phyloP scores from a whole-genome alignment of 2,329 filamentous ascomycete genomes.

The Gnomoniopsis sp. region DNA sequence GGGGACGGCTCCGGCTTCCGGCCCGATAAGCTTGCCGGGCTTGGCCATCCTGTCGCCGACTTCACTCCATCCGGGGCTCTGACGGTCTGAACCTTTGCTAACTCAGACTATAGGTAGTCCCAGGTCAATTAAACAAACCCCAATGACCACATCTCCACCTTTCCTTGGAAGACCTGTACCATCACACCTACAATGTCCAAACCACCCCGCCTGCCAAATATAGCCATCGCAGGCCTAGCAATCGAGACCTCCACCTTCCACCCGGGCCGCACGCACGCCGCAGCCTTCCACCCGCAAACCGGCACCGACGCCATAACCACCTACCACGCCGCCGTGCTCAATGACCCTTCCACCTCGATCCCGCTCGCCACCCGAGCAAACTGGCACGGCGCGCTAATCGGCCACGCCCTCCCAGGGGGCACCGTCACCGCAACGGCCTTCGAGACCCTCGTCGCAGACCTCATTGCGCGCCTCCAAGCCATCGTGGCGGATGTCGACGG shows the following conservation, averaged over 20 bases:
- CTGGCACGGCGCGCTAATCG: constrained; percentile 50
- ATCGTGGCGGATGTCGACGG: constrained; percentile 29
- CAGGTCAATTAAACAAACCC: no score
- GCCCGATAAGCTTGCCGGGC: no score
- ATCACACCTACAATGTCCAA: no score
- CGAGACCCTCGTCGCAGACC: constrained; percentile 39
- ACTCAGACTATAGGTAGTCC: no score
- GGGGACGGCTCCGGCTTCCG: no score
- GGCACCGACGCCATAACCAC: constrained; percentile 39
- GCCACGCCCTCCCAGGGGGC: constrained; percentile 49
- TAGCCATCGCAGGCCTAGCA: constrained; percentile 49
- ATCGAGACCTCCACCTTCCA: constrained; percentile 53
- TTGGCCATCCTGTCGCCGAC: no score
- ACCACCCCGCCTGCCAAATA: constrained; percentile 33
- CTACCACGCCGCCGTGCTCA: constrained; percentile 40
- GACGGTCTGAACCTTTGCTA: no score
- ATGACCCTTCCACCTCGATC: constrained; percentile 34
- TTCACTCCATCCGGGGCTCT: no score
- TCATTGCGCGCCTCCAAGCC: constrained; percentile 33
- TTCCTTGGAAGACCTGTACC: no score
- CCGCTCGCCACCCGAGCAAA: constrained; percentile 37
- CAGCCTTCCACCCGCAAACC: constrained; percentile 46
- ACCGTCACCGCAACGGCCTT: constrained; percentile 44
- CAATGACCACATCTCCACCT: no score
- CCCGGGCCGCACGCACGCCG: constrained; percentile 43